These are phyloP conservation scores for Casaregolazyma suthepensis DNA, from an alignment of 1,139 yeast species.

Conservation along the genomic window DNA sequence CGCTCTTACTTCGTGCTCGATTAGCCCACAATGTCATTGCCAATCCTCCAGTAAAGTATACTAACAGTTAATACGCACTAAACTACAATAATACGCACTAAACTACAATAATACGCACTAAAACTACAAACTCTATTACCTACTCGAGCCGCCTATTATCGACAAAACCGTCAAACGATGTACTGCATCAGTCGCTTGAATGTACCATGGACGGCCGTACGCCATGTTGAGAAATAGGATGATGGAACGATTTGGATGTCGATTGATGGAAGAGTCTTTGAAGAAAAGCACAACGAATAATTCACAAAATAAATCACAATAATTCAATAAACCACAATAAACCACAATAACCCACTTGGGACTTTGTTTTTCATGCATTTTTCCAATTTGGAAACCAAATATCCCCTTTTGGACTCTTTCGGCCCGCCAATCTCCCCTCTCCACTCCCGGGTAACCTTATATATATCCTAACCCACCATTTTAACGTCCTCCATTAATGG, in stretches of 20 bases:
- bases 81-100: too few relatives aligned
- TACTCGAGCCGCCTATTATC: conserved; percentile 58
- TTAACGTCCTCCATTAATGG: background rate
- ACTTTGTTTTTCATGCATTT: too few relatives aligned
- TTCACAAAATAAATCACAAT: too few relatives aligned
- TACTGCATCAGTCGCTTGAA: conserved; percentile 68
- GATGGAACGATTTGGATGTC: background rate
- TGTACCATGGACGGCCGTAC: conserved; percentile 54
- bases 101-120: too few relatives aligned
- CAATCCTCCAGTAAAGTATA: conserved; percentile 9
- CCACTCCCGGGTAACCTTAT: background rate
- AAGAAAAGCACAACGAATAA: background rate
- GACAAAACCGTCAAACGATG: conserved; percentile 80
- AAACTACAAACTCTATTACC: too few relatives aligned
- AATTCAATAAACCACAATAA: too few relatives aligned
- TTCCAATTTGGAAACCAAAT: too few relatives aligned
- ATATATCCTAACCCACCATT: background rate
- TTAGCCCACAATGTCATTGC: conserved; percentile 9
- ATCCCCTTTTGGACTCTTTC: too few relatives aligned
- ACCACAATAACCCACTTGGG: too few relatives aligned
- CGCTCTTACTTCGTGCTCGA: background rate
- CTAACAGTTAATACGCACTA: conserved; percentile 5
- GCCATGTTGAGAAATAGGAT: background rate
- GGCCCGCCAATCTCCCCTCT: background rate
- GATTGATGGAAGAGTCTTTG: background rate